These are phyloP conservation scores for Kwoniella dejecticola DNA, from an alignment of 768 basidiomycete species.

Conservation along the genomic window DNA sequence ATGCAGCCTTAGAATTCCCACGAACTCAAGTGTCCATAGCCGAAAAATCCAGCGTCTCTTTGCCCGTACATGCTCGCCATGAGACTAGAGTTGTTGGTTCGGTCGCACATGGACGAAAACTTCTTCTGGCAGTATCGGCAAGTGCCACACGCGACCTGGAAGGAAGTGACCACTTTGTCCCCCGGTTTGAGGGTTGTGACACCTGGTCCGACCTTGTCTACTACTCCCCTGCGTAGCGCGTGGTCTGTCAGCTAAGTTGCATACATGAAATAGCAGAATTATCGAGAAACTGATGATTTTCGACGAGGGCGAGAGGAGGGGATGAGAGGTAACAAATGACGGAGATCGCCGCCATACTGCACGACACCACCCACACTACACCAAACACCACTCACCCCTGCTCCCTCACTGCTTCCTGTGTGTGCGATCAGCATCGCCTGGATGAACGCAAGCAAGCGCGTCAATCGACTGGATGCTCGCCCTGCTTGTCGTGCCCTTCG, in stretches of 20 bases:
- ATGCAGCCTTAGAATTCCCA: too few species aligned
- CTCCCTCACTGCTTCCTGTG: too few species aligned
- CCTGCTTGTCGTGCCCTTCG: too few species aligned
- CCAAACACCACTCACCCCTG: neutral
- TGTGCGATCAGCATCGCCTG: too few species aligned
- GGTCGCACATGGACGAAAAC: constrained; percentile 71
- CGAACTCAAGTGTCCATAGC: constrained; percentile 51
- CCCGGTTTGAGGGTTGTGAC: constrained; percentile 67
- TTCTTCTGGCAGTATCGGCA: constrained; percentile 75
- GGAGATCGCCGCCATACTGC: neutral
- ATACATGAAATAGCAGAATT: too few species aligned
- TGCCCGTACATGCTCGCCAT: constrained; percentile 57
- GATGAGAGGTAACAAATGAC: neutral
- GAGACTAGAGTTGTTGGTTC: constrained; percentile 68
- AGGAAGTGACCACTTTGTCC: constrained; percentile 61
- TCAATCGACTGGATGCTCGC: too few species aligned
- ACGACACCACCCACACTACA: neutral
- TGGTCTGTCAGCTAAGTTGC: neutral
- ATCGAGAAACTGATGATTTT: too few species aligned
- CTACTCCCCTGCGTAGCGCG: constrained; percentile 62
- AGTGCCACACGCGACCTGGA: constrained; percentile 73
- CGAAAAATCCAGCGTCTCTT: constrained; percentile 68
- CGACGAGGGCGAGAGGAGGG: neutral
- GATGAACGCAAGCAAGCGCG: too few species aligned
- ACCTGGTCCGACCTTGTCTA: constrained; percentile 67